Evolutionary conservation across 1,139 yeast genomes (phyloP).

Genomic region (Pichia cactophila): DNA sequence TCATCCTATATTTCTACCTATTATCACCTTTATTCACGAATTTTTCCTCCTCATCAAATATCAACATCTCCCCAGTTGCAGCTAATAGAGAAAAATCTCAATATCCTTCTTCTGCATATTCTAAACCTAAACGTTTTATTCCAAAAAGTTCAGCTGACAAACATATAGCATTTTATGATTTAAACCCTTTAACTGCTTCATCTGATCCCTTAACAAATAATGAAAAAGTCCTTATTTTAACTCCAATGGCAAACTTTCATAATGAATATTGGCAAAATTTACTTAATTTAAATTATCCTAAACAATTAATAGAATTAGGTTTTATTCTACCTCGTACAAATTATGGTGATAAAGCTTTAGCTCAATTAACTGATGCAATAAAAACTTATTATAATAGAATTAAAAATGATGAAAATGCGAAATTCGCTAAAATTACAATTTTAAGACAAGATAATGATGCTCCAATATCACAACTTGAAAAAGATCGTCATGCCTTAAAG

Average conservation of each 20-base stretch:
- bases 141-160: conserved; percentile 56
- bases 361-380: conserved; percentile 63
- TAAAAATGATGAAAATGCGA: conserved; percentile 31
- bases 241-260: conserved; percentile 84
- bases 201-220: conserved; percentile 61
- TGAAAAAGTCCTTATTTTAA: conserved; percentile 65
- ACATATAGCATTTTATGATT: conserved; percentile 76
- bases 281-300: conserved; percentile 68
- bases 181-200: conserved; percentile 67
- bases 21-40: not conserved
- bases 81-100: conserved; percentile 7
- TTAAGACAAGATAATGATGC: conserved; percentile 86
- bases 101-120: not conserved
- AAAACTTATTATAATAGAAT: conserved; percentile 52
- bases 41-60: not conserved
- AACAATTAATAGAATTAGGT: conserved; percentile 77
- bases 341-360: conserved; percentile 75
- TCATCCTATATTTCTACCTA: not conserved
- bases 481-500: conserved; percentile 66
- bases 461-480: conserved; percentile 59
- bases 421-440: conserved; percentile 75
- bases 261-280: conserved; percentile 84
- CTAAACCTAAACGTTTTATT: conserved; percentile 28
- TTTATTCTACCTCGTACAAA: conserved; percentile 78
- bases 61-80: not conserved